Evolutionary conservation across 768 basidiomycete genomes (phyloP).

Genomic region (Dacryopinax spathularia): DNA sequence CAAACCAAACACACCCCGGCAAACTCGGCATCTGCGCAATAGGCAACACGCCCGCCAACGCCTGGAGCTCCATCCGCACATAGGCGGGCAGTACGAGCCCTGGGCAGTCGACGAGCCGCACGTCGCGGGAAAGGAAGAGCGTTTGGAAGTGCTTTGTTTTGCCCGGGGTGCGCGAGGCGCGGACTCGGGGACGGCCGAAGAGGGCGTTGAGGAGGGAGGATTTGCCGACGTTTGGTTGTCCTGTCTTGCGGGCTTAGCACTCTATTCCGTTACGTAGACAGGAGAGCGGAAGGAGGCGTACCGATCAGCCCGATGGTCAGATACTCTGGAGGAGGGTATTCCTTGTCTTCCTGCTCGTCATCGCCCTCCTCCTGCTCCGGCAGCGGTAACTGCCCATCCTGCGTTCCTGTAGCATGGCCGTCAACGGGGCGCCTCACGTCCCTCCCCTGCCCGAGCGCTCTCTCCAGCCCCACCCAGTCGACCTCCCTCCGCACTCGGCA

Average conservation of each 20-base stretch:
- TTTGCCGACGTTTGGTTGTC: constrained; percentile 94
- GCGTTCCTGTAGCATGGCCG: no score
- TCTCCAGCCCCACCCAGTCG: constrained; percentile 57
- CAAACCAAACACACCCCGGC: constrained; percentile 65
- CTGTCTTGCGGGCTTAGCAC: constrained; percentile 26
- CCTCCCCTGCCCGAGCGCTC: constrained; percentile 16
- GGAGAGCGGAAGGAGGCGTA: constrained; percentile 15
- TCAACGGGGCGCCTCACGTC: no score
- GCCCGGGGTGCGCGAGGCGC: constrained; percentile 73
- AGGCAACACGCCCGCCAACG: constrained; percentile 54
- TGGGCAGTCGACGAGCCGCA: constrained; percentile 89
- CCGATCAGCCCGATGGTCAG: constrained; percentile 77
- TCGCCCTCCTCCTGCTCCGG: constrained; percentile 15
- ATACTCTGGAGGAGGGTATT: constrained; percentile 16
- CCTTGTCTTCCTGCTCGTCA: constrained; percentile 27
- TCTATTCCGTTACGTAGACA: neutral
- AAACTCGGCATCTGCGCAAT: constrained; percentile 76
- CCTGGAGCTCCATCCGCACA: constrained; percentile 75
- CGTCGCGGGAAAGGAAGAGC: constrained; percentile 69
- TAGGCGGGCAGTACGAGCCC: constrained; percentile 83
- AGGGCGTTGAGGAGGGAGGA: constrained; percentile 84
- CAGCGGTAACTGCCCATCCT: constrained; percentile 8
- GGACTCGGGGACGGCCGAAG: constrained; percentile 63
- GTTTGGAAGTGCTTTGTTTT: constrained; percentile 98
- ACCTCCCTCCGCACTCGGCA: constrained; percentile 49